A percentile compares a stretch with the other conserved stretches of the same genome.
phyloP scores from a whole-genome alignment of 306 rosid genomes.

The Corylus heterophylla region DNA sequence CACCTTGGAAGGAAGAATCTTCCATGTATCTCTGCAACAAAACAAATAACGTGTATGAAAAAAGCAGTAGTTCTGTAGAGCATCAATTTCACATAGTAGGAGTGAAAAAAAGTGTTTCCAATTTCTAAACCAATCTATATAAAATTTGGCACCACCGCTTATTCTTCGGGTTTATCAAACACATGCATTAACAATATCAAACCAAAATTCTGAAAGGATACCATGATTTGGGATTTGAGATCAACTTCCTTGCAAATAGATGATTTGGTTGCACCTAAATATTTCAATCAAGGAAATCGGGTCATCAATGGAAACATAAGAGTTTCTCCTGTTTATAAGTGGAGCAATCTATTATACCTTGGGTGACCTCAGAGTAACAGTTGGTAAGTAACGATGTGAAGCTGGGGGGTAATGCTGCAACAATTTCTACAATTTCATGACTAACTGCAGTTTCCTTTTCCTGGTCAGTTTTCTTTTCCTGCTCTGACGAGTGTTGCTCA shows the following conservation, averaged over 20 bases:
- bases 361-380: conserved; percentile 42
- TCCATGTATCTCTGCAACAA: conserved; percentile 80
- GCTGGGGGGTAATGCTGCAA: conserved; percentile 77
- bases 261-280: conserved; percentile 48
- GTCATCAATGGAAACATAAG: conserved; percentile 26
- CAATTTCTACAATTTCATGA: conserved; percentile 38
- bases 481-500: conserved; percentile 36
- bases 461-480: conserved; percentile 29
- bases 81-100: conserved; percentile 3
- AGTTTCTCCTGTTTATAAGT: background rate
- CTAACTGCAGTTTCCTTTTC: conserved; percentile 31
- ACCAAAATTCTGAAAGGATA: conserved; percentile 33
- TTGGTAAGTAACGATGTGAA: conserved; percentile 62
- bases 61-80: background rate
- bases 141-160: conserved; percentile 19
- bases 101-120: conserved; percentile 16
- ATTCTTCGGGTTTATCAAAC: conserved; percentile 8
- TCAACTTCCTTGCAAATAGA: conserved; percentile 40
- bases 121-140: conserved; percentile 17
- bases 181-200: conserved; percentile 2
- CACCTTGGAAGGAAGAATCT: conserved; percentile 92
- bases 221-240: conserved; percentile 71
- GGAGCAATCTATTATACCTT: conserved; percentile 43
- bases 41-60: conserved; percentile 24
- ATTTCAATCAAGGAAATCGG: conserved; percentile 31